Percentiles rank a stretch among this genome's conserved stretches.
Evolutionary conservation across 495 filamentous ascomycete genomes (phyloP).

Genomic region (Daldinia grandis): DNA sequence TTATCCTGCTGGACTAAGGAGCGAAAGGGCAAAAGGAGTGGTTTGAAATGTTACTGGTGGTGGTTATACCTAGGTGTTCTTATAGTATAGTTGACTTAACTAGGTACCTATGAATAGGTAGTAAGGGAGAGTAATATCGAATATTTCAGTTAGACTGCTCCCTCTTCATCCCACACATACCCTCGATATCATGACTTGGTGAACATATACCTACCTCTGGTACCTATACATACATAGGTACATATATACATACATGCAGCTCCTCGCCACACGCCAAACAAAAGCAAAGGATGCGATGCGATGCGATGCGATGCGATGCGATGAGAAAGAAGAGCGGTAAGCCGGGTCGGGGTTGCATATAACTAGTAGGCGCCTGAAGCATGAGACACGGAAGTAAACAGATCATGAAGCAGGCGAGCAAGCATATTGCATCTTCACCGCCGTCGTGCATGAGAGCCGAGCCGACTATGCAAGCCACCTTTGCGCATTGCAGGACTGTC

Average conservation of each 20-base stretch:
- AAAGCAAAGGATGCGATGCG: not conserved
- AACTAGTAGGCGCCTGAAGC: too few species aligned
- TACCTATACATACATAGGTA: too few species aligned
- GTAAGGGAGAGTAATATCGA: too few species aligned
- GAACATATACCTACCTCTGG: too few species aligned
- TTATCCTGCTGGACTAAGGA: not conserved
- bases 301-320: too few species aligned
- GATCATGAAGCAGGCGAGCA: not conserved
- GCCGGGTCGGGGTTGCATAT: not conserved
- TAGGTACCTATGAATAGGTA: too few species aligned
- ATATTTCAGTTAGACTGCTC: too few species aligned
- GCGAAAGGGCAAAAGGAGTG: too few species aligned
- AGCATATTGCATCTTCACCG: not conserved
- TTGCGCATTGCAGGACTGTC: not conserved
- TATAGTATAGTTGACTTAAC: too few species aligned
- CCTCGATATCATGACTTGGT: not conserved
- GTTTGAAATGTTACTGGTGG: too few species aligned
- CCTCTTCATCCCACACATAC: too few species aligned
- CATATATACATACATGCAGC: not conserved
- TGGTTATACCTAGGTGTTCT: too few species aligned
- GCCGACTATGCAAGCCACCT: not conserved
- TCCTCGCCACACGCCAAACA: not conserved
- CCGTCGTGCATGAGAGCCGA: not conserved
- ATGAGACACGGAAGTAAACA: not conserved
- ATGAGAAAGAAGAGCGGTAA: not conserved